phyloP scores from a whole-genome alignment of 257 asterid genomes.

The Haberlea rhodopensis region DNA sequence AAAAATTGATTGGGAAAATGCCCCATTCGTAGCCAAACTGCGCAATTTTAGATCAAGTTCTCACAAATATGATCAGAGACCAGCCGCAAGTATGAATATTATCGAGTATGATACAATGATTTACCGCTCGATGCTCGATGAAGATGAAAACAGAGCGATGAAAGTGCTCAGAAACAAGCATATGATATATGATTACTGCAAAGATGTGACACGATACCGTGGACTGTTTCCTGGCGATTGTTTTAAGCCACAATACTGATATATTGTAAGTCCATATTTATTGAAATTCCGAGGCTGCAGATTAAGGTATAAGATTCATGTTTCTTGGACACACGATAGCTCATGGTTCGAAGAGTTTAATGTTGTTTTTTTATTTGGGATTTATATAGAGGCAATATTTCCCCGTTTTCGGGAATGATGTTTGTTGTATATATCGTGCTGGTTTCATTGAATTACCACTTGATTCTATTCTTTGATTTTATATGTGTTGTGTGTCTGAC shows the following conservation, averaged over 20 bases:
- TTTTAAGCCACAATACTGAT: constrained; percentile 31
- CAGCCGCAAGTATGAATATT: constrained; percentile 16
- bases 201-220: constrained; percentile 32
- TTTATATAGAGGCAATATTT: no score
- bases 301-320: background rate
- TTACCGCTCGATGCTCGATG: constrained; percentile 36
- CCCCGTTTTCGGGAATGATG: background rate
- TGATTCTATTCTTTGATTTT: no score
- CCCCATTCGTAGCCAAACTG: constrained; percentile 56
- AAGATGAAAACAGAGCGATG: background rate
- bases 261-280: background rate
- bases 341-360: background rate
- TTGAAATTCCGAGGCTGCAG: background rate
- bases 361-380: background rate
- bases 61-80: constrained; percentile 37
- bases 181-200: constrained; percentile 47
- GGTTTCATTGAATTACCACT: background rate
- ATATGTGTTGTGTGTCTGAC: no score
- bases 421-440: background rate
- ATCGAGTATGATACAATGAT: constrained; percentile 31
- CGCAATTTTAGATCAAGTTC: constrained; percentile 46
- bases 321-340: background rate
- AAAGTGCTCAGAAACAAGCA: constrained; percentile 27
- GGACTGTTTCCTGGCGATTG: constrained; percentile 44
- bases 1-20: constrained; percentile 55